Evolutionary conservation across 352 stramenopile genomes (phyloP).

Genomic region (Thraustochytrium striatum): DNA sequence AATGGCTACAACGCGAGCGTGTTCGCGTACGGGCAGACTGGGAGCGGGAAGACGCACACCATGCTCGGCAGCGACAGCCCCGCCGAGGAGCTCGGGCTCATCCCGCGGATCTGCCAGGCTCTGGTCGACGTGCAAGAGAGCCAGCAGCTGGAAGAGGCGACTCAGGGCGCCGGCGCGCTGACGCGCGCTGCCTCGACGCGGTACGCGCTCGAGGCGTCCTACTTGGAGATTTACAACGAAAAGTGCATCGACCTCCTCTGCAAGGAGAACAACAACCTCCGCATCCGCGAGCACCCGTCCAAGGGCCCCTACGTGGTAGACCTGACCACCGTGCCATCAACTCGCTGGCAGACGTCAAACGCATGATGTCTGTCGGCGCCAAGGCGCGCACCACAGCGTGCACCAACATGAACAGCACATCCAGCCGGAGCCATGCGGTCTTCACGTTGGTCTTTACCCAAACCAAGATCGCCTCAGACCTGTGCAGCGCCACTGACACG

Average conservation of each 20-base stretch:
- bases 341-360: slow-evolving; percentile 9
- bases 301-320: slow-evolving; percentile 38
- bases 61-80: slow-evolving; percentile 7
- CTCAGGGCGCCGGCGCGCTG: background rate
- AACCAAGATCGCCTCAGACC: slow-evolving; percentile 27
- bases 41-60: slow-evolving; percentile 32
- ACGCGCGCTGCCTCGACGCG: slow-evolving; percentile 16
- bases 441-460: slow-evolving; percentile 47
- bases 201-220: slow-evolving; percentile 41
- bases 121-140: slow-evolving; percentile 4
- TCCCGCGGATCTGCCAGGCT: slow-evolving; percentile 22
- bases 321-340: slow-evolving; percentile 2
- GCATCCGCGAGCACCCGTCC: slow-evolving; percentile 20
- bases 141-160: background rate
- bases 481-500: slow-evolving; percentile 35
- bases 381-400: background rate
- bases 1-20: slow-evolving; percentile 40
- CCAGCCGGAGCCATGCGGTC: slow-evolving; percentile 39
- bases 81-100: slow-evolving; percentile 22
- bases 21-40: slow-evolving; percentile 40
- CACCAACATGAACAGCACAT: slow-evolving; percentile 50
- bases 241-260: slow-evolving; percentile 79
- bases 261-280: background rate
- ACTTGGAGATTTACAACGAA: slow-evolving; percentile 79
- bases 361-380: slow-evolving; percentile 29